Conservation (phyloP, 169 alveolate genomes). For the Plasmodium ovale region DNA sequence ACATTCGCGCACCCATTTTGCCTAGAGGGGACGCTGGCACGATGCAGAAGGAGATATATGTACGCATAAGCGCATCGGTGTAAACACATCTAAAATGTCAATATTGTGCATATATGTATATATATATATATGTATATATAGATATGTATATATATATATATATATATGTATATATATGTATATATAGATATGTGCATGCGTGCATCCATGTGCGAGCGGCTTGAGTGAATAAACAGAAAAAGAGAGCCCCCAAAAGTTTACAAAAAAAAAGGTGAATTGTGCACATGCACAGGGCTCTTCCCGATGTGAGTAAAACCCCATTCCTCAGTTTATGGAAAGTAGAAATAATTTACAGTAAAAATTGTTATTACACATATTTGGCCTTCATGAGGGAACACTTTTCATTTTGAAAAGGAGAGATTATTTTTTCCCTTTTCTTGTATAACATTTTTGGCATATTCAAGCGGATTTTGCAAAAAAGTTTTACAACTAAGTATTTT, state of each 20-base stretch:
- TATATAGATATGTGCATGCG: not conserved
- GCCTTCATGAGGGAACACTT: no score
- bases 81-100: no score
- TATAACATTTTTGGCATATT: slow-evolving; percentile 48
- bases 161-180: not conserved
- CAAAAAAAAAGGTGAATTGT: no score
- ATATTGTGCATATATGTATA: not conserved
- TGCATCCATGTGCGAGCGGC: not conserved
- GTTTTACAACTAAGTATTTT: slow-evolving; percentile 19
- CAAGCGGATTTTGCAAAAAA: slow-evolving; percentile 55
- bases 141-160: not conserved
- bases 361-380: no score
- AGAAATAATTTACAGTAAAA: not conserved
- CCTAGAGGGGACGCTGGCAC: no score
- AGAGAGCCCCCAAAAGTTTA: not conserved
- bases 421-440: slow-evolving; percentile 1
- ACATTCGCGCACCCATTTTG: no score
- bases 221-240: not conserved
- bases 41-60: no score
- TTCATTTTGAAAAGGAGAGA: no score
- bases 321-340: no score
- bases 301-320: no score
- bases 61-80: no score
- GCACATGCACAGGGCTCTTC: no score
- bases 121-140: not conserved